phyloP scores from a whole-genome alignment of 352 stramenopile genomes.

The Bremia lactucae region DNA sequence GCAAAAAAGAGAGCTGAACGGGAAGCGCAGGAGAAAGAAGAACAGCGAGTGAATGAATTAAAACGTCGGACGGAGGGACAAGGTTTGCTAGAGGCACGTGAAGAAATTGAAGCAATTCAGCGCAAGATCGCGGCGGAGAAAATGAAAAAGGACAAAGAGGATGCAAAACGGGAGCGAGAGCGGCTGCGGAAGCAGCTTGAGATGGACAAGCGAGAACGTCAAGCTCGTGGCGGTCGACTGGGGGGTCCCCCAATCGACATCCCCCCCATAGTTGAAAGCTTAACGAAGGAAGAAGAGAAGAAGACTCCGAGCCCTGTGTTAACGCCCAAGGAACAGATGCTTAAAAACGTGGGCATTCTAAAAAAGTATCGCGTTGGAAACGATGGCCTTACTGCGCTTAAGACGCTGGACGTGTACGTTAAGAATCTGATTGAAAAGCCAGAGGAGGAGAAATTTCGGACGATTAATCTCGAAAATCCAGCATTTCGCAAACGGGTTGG shows the following conservation, averaged over 20 bases:
- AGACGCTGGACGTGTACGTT: slow-evolving; percentile 81
- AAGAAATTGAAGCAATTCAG: slow-evolving; percentile 80
- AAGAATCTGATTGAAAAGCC: slow-evolving; percentile 84
- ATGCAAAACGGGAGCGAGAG: slow-evolving; percentile 83
- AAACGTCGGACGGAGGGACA: slow-evolving; percentile 66
- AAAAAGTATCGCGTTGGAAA: slow-evolving; percentile 80
- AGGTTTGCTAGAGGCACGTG: slow-evolving; percentile 57
- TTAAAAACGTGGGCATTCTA: slow-evolving; percentile 65
- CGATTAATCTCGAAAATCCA: slow-evolving; percentile 85
- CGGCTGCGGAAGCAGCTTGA: slow-evolving; percentile 83
- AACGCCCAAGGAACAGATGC: slow-evolving; percentile 55
- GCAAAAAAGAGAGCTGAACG: slow-evolving; percentile 66
- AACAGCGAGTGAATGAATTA: slow-evolving; percentile 62
- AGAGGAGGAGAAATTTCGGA: slow-evolving; percentile 84
- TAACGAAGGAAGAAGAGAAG: slow-evolving; percentile 14
- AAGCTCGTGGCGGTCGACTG: slow-evolving; percentile 71
- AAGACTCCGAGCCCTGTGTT: slow-evolving; percentile 34
- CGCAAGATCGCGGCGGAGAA: slow-evolving; percentile 69
- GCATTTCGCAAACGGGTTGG: slow-evolving; percentile 86
- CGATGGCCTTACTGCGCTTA: slow-evolving; percentile 70
- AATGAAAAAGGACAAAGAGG: slow-evolving; percentile 84
- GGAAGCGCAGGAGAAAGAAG: slow-evolving; percentile 65
- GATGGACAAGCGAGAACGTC: slow-evolving; percentile 86
- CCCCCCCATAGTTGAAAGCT: slow-evolving; percentile 19
- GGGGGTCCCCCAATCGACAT: slow-evolving; percentile 56